Evolutionary conservation across 768 basidiomycete genomes (phyloP).

Genomic region (Polyporus arcularius): DNA sequence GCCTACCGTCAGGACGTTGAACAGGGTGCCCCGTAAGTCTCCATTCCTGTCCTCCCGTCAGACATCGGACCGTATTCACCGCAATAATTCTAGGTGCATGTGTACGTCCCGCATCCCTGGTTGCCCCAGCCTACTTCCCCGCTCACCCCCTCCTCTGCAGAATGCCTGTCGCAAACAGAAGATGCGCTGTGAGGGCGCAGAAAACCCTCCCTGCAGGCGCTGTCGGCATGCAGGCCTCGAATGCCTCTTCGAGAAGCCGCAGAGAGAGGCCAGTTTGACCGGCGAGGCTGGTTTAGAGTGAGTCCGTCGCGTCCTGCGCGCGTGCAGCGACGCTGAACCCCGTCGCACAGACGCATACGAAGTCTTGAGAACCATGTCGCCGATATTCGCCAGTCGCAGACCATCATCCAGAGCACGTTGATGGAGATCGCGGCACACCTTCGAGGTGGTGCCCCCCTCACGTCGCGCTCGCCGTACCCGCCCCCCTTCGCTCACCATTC

Average conservation of each 20-base stretch:
- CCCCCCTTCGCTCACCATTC: constrained; percentile 63
- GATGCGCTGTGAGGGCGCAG: constrained; percentile 96
- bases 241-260: constrained; percentile 95
- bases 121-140: background rate
- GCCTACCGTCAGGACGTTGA: constrained; percentile 75
- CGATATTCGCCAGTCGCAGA: constrained; percentile 74
- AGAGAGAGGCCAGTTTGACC: constrained; percentile 80
- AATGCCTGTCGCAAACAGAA: constrained; percentile 97
- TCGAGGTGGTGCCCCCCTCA: constrained; percentile 50
- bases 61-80: constrained; percentile 21
- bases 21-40: constrained; percentile 82
- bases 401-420: constrained; percentile 76
- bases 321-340: constrained; percentile 1
- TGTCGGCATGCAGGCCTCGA: constrained; percentile 89
- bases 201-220: constrained; percentile 94
- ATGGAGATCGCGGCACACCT: constrained; percentile 79
- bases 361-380: constrained; percentile 86
- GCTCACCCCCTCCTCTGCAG: constrained; percentile 40
- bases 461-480: constrained; percentile 65
- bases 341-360: constrained; percentile 72
- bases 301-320: constrained; percentile 35
- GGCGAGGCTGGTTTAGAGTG: constrained; percentile 90
- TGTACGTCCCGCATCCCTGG: constrained; percentile 46
- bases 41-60: constrained; percentile 18
- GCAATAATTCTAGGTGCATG: constrained; percentile 64